These are phyloP conservation scores for Astraeus odoratus DNA, from an alignment of 768 basidiomycete genomes.

Conservation along the genomic window DNA sequence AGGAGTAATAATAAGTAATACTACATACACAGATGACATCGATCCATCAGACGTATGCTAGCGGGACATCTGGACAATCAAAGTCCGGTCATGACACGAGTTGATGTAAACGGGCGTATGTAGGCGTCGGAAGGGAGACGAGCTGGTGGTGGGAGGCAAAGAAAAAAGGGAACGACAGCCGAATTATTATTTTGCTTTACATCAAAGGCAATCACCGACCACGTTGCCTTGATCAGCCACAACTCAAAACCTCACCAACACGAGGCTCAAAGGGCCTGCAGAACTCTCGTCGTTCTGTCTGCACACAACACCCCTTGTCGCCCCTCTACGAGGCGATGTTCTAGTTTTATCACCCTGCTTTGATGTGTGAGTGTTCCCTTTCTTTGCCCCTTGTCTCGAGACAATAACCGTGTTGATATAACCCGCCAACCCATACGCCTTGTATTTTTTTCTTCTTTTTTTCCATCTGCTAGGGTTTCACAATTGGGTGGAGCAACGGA, in stretches of 20 bases:
- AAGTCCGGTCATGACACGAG: no score
- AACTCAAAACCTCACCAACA: slow-evolving; percentile 19
- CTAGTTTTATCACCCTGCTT: slow-evolving; percentile 3
- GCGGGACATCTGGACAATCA: background rate
- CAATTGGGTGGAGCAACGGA: slow-evolving; percentile 25
- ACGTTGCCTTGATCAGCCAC: slow-evolving; percentile 32
- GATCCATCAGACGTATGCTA: no score
- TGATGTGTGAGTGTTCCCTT: slow-evolving; percentile 19
- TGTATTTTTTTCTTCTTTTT: background rate
- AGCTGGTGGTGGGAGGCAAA: no score
- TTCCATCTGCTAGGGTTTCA: slow-evolving; percentile 22
- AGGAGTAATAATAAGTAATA: no score
- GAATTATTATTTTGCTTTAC: no score
- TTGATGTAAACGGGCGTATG: slow-evolving; percentile 13
- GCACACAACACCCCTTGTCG: no score
- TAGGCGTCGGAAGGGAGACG: no score
- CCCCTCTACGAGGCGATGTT: slow-evolving; percentile 22
- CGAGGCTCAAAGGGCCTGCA: slow-evolving; percentile 21
- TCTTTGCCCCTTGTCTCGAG: background rate
- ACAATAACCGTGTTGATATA: no score
- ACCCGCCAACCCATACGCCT: background rate
- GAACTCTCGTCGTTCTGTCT: no score
- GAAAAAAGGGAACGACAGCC: no score
- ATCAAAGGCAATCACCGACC: slow-evolving; percentile 22
- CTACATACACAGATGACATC: no score